A percentile compares a stretch with the other conserved stretches of the same genome.
These are phyloP conservation scores for Allium sativum DNA, from an alignment of 106 monocot genomes.

Conservation along the genomic window DNA sequence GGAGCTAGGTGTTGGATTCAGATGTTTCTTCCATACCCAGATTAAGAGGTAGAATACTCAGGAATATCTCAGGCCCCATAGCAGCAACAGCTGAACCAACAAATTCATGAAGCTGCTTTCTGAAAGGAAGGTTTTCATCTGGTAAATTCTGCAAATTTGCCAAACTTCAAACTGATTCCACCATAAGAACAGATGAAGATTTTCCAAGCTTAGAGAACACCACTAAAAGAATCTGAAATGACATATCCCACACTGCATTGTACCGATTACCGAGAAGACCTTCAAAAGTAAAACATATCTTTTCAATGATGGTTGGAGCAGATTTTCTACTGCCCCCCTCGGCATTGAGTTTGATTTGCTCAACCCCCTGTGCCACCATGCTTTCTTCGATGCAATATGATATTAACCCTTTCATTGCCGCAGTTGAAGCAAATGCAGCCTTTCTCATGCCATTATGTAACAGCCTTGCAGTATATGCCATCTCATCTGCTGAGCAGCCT, in stretches of 20 bases:
- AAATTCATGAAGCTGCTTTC: too few species aligned
- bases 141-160: too few species aligned
- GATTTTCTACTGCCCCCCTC: conserved; percentile 41
- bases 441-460: conserved; percentile 54
- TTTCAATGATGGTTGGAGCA: conserved; percentile 74
- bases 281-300: conserved; percentile 74
- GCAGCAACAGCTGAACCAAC: too few species aligned
- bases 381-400: conserved; percentile 55
- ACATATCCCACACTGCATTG: conserved; percentile 65
- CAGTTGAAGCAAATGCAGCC: conserved; percentile 56
- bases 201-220: conserved; percentile 75
- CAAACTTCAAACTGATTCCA: too few species aligned
- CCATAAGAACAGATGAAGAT: too few species aligned
- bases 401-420: conserved; percentile 64
- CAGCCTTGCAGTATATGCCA: conserved; percentile 70
- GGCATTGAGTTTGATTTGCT: conserved; percentile 38
- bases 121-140: too few species aligned
- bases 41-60: too few species aligned
- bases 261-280: conserved; percentile 69
- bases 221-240: conserved; percentile 68
- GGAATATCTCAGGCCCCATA: too few species aligned
- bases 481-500: conserved; percentile 53
- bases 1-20: too few species aligned
- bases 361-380: conserved; percentile 58
- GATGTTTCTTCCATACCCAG: too few species aligned